Evolutionary conservation across 495 filamentous ascomycete genomes (phyloP).

Genomic region (Articulospora tetracladia): DNA sequence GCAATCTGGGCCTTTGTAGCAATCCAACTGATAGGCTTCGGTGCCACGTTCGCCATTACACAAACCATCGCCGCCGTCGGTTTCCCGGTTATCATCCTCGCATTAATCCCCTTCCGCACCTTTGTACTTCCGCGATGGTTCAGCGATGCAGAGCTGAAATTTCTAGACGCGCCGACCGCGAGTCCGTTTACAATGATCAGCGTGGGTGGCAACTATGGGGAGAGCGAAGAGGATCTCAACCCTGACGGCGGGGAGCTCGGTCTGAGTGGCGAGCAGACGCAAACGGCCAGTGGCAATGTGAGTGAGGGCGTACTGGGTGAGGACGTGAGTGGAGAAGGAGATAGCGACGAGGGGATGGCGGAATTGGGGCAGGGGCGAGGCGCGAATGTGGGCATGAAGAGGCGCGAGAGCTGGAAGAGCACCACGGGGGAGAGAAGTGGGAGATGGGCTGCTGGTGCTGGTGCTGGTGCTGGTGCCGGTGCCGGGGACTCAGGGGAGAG

Average conservation of each 20-base stretch:
- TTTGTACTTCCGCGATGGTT: constrained; percentile 72
- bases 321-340: constrained; percentile 5
- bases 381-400: constrained; percentile 4
- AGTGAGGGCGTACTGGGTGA: constrained; percentile 11
- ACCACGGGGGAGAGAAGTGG: constrained; percentile 15
- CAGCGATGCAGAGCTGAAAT: constrained; percentile 57
- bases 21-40: constrained; percentile 78
- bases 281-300: constrained; percentile 8
- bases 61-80: constrained; percentile 94
- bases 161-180: constrained; percentile 77
- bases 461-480: not conserved
- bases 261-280: constrained; percentile 8
- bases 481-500: not conserved
- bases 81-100: constrained; percentile 83
- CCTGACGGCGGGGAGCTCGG: not conserved
- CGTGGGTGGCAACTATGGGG: constrained; percentile 66
- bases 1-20: constrained; percentile 75
- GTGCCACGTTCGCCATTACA: constrained; percentile 87
- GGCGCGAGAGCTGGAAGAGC: constrained; percentile 16
- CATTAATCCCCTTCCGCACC: constrained; percentile 73
- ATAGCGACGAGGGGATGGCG: constrained; percentile 30
- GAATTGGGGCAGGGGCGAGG: constrained; percentile 29
- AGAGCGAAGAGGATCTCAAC: constrained; percentile 26
- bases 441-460: not conserved
- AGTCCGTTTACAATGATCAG: constrained; percentile 84